Evolutionary conservation across 2,329 filamentous ascomycete species (phyloP).

Genomic region (Colletotrichum chlorophyti): DNA sequence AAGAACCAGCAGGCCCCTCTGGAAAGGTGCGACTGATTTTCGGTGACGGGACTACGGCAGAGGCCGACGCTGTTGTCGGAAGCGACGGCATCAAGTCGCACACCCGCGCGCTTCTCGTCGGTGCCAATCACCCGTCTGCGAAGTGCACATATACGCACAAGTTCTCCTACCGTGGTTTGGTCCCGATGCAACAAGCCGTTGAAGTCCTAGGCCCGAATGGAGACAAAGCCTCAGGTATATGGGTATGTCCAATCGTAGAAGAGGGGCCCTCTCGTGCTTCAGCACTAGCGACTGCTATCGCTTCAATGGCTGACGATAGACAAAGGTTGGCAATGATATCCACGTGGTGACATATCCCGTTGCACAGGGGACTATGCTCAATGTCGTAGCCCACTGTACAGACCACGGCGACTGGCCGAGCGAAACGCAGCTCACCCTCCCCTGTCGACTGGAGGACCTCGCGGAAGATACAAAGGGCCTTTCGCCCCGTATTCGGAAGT

Average conservation of each 20-base stretch:
- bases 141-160: slow-evolving; percentile 57
- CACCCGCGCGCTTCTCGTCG: slow-evolving; percentile 57
- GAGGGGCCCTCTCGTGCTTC: slow-evolving; percentile 28
- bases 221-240: slow-evolving; percentile 50
- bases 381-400: slow-evolving; percentile 55
- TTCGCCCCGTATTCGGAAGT: background rate
- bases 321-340: slow-evolving; percentile 51
- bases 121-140: slow-evolving; percentile 43
- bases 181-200: slow-evolving; percentile 58
- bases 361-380: slow-evolving; percentile 59
- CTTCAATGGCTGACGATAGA: background rate
- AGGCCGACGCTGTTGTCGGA: slow-evolving; percentile 53
- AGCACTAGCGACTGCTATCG: too few species aligned
- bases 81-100: slow-evolving; percentile 65
- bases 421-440: slow-evolving; percentile 30
- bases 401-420: slow-evolving; percentile 38
- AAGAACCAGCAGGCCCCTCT: slow-evolving; percentile 26
- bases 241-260: slow-evolving; percentile 58
- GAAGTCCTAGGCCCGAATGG: slow-evolving; percentile 50
- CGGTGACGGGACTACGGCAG: slow-evolving; percentile 44
- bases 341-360: slow-evolving; percentile 69
- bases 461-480: background rate
- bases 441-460: slow-evolving; percentile 1
- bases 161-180: slow-evolving; percentile 60
- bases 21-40: slow-evolving; percentile 40